phyloP scores from a whole-genome alignment of 805 yeast genomes.

The Ogataea siamensis region DNA sequence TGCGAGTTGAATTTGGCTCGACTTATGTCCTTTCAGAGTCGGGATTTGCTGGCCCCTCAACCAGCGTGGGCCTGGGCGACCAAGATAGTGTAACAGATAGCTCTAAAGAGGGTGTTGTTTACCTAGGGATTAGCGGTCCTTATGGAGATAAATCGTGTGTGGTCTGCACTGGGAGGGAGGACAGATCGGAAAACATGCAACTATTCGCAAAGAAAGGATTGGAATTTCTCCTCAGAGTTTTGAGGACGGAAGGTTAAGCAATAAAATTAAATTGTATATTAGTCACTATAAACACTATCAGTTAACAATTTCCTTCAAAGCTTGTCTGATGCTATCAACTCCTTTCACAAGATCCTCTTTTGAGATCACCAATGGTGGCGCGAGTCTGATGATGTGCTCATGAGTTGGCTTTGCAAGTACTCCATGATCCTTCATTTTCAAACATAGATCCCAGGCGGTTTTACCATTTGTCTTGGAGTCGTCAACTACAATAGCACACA shows the following conservation, averaged over 20 bases:
- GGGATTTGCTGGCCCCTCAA: conserved; percentile 81
- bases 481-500: conserved; percentile 90
- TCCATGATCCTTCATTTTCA: conserved; percentile 84
- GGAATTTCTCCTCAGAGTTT: conserved; percentile 52
- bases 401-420: conserved; percentile 96
- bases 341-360: conserved; percentile 84
- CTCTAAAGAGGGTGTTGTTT: conserved; percentile 62
- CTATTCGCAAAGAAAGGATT: conserved; percentile 69
- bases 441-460: conserved; percentile 94
- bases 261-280: background rate
- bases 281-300: conserved; percentile 43
- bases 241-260: conserved; percentile 30
- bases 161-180: conserved; percentile 43
- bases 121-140: conserved; percentile 69
- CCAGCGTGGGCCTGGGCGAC: conserved; percentile 34
- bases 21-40: conserved; percentile 82
- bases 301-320: conserved; percentile 57
- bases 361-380: conserved; percentile 91
- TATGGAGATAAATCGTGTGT: conserved; percentile 48
- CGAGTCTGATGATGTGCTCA: conserved; percentile 90
- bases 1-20: conserved; percentile 77
- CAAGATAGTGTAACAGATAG: conserved; percentile 32
- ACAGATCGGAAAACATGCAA: conserved; percentile 71
- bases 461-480: conserved; percentile 79
- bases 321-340: conserved; percentile 63